Percentiles rank a stretch among this genome's conserved stretches.
phyloP scores from a whole-genome alignment of 2,329 filamentous ascomycete species.

The Camillea tinctor region DNA sequence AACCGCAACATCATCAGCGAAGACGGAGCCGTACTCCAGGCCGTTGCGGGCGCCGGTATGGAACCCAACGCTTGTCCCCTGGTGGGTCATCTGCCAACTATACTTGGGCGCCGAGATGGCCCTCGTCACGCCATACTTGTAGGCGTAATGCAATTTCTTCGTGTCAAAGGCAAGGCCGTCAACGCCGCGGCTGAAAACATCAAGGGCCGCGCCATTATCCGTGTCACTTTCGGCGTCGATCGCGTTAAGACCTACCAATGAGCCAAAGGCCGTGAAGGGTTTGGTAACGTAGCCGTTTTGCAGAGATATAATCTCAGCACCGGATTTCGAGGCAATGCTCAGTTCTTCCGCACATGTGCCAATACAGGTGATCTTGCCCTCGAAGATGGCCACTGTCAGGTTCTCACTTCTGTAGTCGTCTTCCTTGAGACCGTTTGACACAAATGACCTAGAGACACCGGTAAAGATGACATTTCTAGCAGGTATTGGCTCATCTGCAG shows the following conservation, averaged over 20 bases:
- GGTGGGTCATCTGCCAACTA: slow-evolving; percentile 41
- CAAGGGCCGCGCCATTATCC: slow-evolving; percentile 48
- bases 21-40: slow-evolving; percentile 50
- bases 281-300: slow-evolving; percentile 60
- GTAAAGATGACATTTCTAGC: slow-evolving; percentile 51
- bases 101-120: slow-evolving; percentile 57
- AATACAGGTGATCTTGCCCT: slow-evolving; percentile 56
- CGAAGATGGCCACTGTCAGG: slow-evolving; percentile 50
- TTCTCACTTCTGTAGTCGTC: slow-evolving; percentile 23
- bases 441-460: slow-evolving; percentile 51
- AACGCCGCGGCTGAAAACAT: slow-evolving; percentile 55
- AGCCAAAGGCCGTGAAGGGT: slow-evolving; percentile 60
- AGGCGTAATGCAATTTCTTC: slow-evolving; percentile 54
- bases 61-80: slow-evolving; percentile 60
- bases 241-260: slow-evolving; percentile 60
- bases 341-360: slow-evolving; percentile 51
- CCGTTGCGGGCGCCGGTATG: slow-evolving; percentile 47
- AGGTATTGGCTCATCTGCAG: slow-evolving; percentile 41
- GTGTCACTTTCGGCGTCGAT: slow-evolving; percentile 58
- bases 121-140: slow-evolving; percentile 56
- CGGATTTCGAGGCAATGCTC: slow-evolving; percentile 33
- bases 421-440: slow-evolving; percentile 38
- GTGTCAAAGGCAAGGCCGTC: slow-evolving; percentile 56
- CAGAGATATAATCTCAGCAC: slow-evolving; percentile 44
- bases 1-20: slow-evolving; percentile 52